Evolutionary conservation across 2,329 filamentous ascomycete genomes (phyloP).

Genomic region (Trichoderma sp.): DNA sequence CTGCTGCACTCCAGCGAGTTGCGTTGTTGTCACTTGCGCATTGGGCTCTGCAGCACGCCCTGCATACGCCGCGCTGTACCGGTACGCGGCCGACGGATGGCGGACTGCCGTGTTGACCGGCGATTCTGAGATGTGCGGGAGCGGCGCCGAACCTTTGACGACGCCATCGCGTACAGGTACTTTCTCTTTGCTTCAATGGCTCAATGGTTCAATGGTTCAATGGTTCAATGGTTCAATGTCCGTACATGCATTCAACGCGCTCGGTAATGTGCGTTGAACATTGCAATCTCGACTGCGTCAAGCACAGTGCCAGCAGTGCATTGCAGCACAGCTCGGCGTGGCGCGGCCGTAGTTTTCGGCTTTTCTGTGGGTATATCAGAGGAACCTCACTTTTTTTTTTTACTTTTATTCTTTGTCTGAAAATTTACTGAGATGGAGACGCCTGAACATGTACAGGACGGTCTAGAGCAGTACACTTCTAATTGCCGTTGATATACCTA

Average conservation of each 20-base stretch:
- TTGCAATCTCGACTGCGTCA: neutral
- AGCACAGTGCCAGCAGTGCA: slow-evolving; percentile 6
- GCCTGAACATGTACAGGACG: neutral
- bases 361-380: neutral
- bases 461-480: neutral
- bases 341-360: neutral
- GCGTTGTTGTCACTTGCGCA: slow-evolving; percentile 12
- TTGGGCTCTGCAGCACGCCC: slow-evolving; percentile 19
- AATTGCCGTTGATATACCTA: neutral
- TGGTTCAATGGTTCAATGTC: neutral
- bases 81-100: neutral
- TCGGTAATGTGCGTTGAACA: neutral
- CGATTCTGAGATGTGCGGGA: neutral
- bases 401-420: neutral
- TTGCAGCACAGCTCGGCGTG: neutral
- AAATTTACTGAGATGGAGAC: neutral
- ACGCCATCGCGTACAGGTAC: neutral
- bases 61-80: neutral
- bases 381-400: neutral
- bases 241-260: neutral
- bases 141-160: neutral
- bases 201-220: neutral
- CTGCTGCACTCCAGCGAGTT: slow-evolving; percentile 11
- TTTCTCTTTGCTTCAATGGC: neutral
- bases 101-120: neutral